Evolutionary conservation across 23 red algal species (phyloP), one percentile per base, ranked within the genome.

Genomic region (Pyropia haitanensis): DNA sequence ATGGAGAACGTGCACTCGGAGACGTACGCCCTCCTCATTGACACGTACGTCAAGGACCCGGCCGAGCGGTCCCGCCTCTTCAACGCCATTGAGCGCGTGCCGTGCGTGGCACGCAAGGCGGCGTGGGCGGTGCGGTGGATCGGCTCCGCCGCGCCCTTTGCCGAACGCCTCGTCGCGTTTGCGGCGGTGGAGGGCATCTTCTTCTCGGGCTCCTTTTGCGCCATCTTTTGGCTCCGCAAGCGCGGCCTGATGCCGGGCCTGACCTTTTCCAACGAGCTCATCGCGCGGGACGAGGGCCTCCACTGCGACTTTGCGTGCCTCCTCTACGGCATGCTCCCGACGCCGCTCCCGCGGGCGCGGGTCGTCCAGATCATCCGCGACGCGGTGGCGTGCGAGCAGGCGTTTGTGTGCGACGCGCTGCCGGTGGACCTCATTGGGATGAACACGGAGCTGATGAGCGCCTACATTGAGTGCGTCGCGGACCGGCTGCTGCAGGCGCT

Each of bases 141-240:
- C 56, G 58, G 63, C 8, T 86, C 84, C 8, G 53, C 63, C 33
- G 86, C 72, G 9, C 53, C 46, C n/a, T 98, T 98, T 71, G 79
- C 70, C 20, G 94, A 98, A 62, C 72, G 94, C 9, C 63, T 98
- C 14, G 94, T 98, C 1, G 94, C 94, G 18, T 98, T 98, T 73
- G 94, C 94, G 18, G 85, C 85, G 9, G 94, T 98, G 19, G 94
- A 98, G 63, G 94, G 94, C 20, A 98, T 98, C 57, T 98, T 98
- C 75, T 98, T 98, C 55, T 87, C 79, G 10, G 94, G 94, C 51
- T 85, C 85, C 10, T 98, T 98, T 49, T 98, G 94, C 60, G 87
- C 94, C 19, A 91, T 98, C 20, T 98, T 98, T 66, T 98, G 88
- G 80, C 63, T 98, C 44, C 91, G 91, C 60, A 98, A 98, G 60